phyloP scores from a whole-genome alignment of 176 grass and related monocot species.

The Stipa capillata region DNA sequence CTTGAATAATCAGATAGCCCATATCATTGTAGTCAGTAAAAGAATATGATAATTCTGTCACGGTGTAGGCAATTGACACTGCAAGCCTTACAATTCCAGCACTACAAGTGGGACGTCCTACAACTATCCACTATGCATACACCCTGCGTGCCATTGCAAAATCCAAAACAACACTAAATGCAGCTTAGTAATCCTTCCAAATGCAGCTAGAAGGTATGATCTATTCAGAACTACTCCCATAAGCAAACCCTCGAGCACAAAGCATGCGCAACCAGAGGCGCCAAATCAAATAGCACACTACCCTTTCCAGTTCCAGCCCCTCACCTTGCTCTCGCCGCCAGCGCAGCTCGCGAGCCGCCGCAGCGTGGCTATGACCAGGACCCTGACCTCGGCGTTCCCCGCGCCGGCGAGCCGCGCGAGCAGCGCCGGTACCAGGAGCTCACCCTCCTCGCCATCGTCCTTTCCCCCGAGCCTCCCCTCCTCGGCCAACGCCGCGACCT shows the following conservation, averaged over 20 bases:
- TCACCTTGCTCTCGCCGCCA: conserved; percentile 53
- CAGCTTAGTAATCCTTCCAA: neutral
- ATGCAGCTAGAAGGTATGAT: neutral
- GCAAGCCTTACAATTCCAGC: neutral
- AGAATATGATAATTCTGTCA: neutral
- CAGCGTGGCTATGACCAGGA: conserved; percentile 46
- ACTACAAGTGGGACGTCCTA: neutral
- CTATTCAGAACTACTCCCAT: neutral
- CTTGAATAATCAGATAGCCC: neutral
- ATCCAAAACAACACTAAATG: neutral
- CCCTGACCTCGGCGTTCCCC: conserved; percentile 31
- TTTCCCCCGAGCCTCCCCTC: conserved; percentile 32
- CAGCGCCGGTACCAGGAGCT: conserved; percentile 41
- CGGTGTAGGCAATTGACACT: neutral
- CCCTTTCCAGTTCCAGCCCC: neutral
- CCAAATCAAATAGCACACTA: neutral
- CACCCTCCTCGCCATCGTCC: conserved; percentile 44
- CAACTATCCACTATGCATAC: neutral
- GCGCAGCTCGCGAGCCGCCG: conserved; percentile 33
- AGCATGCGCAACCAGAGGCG: neutral
- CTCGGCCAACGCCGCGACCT: conserved; percentile 23
- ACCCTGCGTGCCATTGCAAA: neutral
- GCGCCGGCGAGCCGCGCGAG: conserved; percentile 31
- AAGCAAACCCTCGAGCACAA: conserved; percentile 10
- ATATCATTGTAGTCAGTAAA: neutral